Percentiles rank a stretch among this genome's conserved stretches.
Conservation (phyloP, 768 basidiomycete genomes). For the Collybia sp. region DNA sequence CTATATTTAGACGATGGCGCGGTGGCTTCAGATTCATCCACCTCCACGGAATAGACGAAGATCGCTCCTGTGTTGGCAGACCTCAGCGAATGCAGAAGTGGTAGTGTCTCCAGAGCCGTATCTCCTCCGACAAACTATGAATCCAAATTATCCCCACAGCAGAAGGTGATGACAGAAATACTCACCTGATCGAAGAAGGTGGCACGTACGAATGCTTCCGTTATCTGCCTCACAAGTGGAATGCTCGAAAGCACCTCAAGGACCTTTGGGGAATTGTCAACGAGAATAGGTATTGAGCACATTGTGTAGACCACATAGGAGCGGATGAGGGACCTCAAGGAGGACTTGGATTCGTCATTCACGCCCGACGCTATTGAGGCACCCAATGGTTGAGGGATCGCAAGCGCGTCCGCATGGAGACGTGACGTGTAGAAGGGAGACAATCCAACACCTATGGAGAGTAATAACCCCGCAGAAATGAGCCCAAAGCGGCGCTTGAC, state of each 20-base stretch:
- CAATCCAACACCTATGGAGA: slow-evolving; percentile 8
- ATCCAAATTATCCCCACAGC: not conserved
- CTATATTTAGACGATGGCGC: slow-evolving; percentile 12
- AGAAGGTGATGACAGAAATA: not conserved
- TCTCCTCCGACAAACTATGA: slow-evolving; percentile 89
- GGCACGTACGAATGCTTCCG: slow-evolving; percentile 62
- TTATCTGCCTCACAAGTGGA: slow-evolving; percentile 58
- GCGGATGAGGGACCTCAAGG: slow-evolving; percentile 47
- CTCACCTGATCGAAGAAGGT: slow-evolving; percentile 86
- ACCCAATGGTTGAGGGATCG: no score
- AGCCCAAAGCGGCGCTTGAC: slow-evolving; percentile 2
- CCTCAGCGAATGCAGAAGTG: slow-evolving; percentile 60
- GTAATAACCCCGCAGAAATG: slow-evolving; percentile 8
- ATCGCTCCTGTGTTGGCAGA: slow-evolving; percentile 68
- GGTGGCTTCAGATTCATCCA: slow-evolving; percentile 54
- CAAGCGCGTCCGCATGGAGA: slow-evolving; percentile 8
- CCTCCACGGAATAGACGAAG: slow-evolving; percentile 85
- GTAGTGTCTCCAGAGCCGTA: slow-evolving; percentile 62
- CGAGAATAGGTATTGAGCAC: slow-evolving; percentile 71
- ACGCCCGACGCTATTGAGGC: not conserved
- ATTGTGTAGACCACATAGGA: slow-evolving; percentile 80
- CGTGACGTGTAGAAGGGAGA: slow-evolving; percentile 6
- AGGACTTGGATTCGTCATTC: slow-evolving; percentile 9
- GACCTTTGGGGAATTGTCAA: slow-evolving; percentile 70
- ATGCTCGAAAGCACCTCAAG: slow-evolving; percentile 47